These are phyloP conservation scores for Trichoderma lentiforme DNA, from an alignment of 2,329 filamentous ascomycete genomes.

Conservation along the genomic window DNA sequence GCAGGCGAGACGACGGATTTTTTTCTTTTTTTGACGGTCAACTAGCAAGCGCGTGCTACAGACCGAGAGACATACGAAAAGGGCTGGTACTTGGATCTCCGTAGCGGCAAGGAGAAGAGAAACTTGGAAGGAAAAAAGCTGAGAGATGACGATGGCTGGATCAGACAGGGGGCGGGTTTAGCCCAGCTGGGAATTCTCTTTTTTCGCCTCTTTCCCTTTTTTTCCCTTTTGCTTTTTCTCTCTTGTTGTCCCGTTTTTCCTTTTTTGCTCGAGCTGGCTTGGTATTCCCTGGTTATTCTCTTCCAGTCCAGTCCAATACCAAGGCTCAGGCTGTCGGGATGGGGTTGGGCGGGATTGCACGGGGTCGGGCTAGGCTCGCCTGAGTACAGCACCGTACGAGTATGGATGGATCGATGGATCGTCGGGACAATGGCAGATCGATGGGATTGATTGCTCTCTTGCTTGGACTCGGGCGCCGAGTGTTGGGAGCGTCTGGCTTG, in stretches of 20 bases:
- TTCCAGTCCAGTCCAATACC: background rate
- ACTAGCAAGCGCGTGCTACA: background rate
- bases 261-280: background rate
- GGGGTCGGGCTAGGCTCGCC: background rate
- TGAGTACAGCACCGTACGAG: background rate
- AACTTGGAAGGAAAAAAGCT: background rate
- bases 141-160: constrained; percentile 3
- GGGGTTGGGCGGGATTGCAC: background rate
- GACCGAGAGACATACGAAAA: background rate
- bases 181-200: background rate
- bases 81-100: background rate
- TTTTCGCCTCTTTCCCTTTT: background rate
- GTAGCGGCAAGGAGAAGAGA: background rate
- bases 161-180: background rate
- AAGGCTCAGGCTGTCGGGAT: background rate
- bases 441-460: background rate
- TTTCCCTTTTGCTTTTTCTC: background rate
- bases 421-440: background rate
- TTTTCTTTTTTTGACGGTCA: background rate
- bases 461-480: background rate
- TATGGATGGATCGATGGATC: background rate
- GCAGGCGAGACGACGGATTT: background rate
- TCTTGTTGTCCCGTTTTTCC: background rate
- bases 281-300: background rate
- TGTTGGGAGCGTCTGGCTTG: background rate